Conservation (phyloP, 2,329 filamentous ascomycete genomes). For the Fusarium sp. region DNA sequence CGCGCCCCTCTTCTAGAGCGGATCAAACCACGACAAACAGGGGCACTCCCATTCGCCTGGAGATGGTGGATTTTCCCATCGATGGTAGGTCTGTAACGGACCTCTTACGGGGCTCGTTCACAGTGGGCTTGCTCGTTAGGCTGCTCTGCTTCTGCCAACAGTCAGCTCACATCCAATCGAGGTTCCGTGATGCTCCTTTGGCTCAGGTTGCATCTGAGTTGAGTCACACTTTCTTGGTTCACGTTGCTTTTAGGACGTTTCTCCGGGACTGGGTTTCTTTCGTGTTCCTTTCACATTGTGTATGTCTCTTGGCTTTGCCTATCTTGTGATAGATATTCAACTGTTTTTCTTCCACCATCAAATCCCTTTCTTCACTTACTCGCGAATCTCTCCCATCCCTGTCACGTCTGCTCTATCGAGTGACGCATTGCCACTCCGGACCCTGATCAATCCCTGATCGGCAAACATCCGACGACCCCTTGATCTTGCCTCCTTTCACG, state of each 20-base stretch:
- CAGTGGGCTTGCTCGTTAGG: neutral
- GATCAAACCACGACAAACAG: slow-evolving; percentile 35
- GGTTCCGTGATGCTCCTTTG: slow-evolving; percentile 1
- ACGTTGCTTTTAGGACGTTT: neutral
- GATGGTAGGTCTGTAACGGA: neutral
- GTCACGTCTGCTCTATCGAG: neutral
- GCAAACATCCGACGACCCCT: neutral
- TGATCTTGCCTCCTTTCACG: slow-evolving; percentile 5
- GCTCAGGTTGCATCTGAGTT: neutral
- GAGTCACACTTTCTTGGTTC: slow-evolving; percentile 1
- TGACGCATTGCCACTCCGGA: neutral
- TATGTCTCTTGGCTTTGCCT: neutral
- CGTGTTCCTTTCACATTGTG: neutral
- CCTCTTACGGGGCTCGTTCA: neutral
- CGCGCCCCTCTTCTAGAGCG: slow-evolving; percentile 5
- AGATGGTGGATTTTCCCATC: neutral
- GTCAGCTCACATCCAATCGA: neutral
- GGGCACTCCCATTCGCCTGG: slow-evolving; percentile 25
- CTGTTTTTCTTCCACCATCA: neutral
- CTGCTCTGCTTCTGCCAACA: neutral
- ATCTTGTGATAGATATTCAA: neutral
- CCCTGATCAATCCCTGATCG: slow-evolving; percentile 20
- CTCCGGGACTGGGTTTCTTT: neutral
- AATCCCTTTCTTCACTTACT: neutral
- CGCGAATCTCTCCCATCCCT: neutral